Conservation (phyloP, 805 yeast species). For the Cyberlindnera maclurae region DNA sequence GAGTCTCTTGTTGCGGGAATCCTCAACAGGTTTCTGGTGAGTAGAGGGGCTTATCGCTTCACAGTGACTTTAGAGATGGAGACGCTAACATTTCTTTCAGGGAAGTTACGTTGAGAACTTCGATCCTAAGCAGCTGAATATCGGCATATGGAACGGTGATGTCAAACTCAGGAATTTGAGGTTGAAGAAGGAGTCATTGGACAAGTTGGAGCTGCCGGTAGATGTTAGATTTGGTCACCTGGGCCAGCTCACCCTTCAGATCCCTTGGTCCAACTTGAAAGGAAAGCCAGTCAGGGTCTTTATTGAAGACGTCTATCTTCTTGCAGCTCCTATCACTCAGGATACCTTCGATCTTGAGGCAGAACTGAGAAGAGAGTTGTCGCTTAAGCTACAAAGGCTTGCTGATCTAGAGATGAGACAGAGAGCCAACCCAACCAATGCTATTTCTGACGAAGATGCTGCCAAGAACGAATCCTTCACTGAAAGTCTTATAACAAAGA, state of each 20-base stretch:
- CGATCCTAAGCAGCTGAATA: slow-evolving; percentile 89
- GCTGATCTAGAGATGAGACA: slow-evolving; percentile 54
- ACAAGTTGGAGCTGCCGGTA: slow-evolving; percentile 76
- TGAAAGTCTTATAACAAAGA: slow-evolving; percentile 79
- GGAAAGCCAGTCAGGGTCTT: slow-evolving; percentile 85
- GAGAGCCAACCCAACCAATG: slow-evolving; percentile 33
- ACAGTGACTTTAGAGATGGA: background rate
- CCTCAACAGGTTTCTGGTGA: slow-evolving; percentile 45
- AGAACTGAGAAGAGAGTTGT: slow-evolving; percentile 55
- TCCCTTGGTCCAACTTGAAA: slow-evolving; percentile 95
- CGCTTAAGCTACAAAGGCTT: slow-evolving; percentile 58
- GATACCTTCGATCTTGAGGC: slow-evolving; percentile 45
- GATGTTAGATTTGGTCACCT: slow-evolving; percentile 85
- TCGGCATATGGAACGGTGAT: slow-evolving; percentile 97
- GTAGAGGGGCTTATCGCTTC: slow-evolving; percentile 9
- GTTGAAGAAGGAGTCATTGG: slow-evolving; percentile 83
- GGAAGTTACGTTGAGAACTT: slow-evolving; percentile 87
- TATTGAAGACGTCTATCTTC: slow-evolving; percentile 78
- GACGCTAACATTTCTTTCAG: slow-evolving; percentile 10
- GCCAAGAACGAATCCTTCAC: slow-evolving; percentile 73
- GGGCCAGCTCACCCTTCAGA: slow-evolving; percentile 83
- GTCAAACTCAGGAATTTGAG: slow-evolving; percentile 75
- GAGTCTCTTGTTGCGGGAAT: slow-evolving; percentile 61
- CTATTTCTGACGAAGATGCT: slow-evolving; percentile 29
- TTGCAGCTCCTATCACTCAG: slow-evolving; percentile 68